These are phyloP conservation scores for Aspergillus coremiiformis DNA, from an alignment of 495 filamentous ascomycete genomes.

Conservation along the genomic window DNA sequence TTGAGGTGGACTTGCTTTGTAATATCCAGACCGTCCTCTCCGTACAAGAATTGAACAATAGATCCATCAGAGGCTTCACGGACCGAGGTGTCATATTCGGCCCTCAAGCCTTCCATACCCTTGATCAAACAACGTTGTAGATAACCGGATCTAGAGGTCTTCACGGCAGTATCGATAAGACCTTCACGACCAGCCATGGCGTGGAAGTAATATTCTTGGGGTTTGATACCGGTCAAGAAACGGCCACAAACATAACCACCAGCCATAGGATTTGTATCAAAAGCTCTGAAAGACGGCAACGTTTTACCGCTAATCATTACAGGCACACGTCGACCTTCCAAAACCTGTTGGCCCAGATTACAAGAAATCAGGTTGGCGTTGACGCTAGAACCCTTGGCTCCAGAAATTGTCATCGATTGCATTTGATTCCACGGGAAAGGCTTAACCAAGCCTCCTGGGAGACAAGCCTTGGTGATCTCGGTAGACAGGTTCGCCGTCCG, in stretches of 20 bases:
- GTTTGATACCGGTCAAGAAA: conserved; percentile 96
- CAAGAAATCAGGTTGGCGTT: conserved; percentile 98
- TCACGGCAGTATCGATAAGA: conserved; percentile 98
- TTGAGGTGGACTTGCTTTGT: conserved; percentile 87
- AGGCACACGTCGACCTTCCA: conserved; percentile 91
- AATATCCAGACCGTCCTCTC: conserved; percentile 92
- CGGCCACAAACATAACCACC: conserved; percentile 92
- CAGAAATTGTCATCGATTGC: conserved; percentile 96
- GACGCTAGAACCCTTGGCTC: conserved; percentile 86
- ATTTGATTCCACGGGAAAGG: conserved; percentile 96
- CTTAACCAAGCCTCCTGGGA: conserved; percentile 79
- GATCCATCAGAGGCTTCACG: conserved; percentile 82
- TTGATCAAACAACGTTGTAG: conserved; percentile 97
- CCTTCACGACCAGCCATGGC: conserved; percentile 98
- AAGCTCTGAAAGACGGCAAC: conserved; percentile 87
- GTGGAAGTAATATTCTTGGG: conserved; percentile 99
- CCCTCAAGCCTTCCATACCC: conserved; percentile 92
- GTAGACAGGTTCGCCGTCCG: conserved; percentile 64
- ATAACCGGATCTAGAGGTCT: conserved; percentile 94
- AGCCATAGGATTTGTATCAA: conserved; percentile 79
- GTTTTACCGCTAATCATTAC: conserved; percentile 98
- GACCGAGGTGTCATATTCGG: conserved; percentile 89
- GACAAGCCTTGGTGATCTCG: conserved; percentile 66
- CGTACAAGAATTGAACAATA: conserved; percentile 91
- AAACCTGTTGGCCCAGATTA: conserved; percentile 91